A percentile compares a stretch with the other conserved stretches of the same genome.
Evolutionary conservation across 352 stramenopile species (phyloP).

Genomic region (Phytophthora rubi): DNA sequence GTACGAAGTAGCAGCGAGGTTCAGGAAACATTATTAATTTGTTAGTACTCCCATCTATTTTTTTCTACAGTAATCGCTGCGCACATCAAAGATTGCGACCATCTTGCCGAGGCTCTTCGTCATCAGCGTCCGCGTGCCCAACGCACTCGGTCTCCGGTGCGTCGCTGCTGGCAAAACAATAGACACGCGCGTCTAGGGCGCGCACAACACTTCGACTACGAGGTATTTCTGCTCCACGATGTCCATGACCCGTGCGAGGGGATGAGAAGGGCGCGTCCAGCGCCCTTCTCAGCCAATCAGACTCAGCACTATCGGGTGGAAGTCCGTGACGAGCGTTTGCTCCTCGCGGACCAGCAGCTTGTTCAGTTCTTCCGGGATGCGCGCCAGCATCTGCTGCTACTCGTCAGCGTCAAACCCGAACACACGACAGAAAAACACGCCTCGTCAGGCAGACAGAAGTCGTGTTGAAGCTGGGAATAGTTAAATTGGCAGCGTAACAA

Average conservation of each 20-base stretch:
- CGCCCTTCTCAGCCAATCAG: constrained; percentile 30
- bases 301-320: constrained; percentile 71
- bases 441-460: constrained; percentile 23
- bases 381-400: constrained; percentile 63
- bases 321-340: constrained; percentile 57
- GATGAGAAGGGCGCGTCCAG: constrained; percentile 67
- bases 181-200: constrained; percentile 53
- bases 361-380: constrained; percentile 60
- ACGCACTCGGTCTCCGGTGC: constrained; percentile 30
- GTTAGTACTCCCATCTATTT: too few relatives aligned
- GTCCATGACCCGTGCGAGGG: constrained; percentile 51
- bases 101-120: constrained; percentile 35
- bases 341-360: constrained; percentile 58
- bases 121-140: constrained; percentile 31
- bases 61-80: too few relatives aligned
- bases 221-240: constrained; percentile 53
- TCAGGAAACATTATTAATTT: too few relatives aligned
- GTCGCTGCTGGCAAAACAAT: constrained; percentile 63
- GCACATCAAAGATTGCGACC: too few relatives aligned
- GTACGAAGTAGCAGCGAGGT: too few relatives aligned
- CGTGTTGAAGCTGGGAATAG: too few relatives aligned
- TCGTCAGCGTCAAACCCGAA: constrained; percentile 65
- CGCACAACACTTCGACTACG: constrained; percentile 38
- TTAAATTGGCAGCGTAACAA: too few relatives aligned
- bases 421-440: constrained; percentile 84